Evolutionary conservation across 352 stramenopile genomes (phyloP).

Genomic region (Pythium phragmitis): DNA sequence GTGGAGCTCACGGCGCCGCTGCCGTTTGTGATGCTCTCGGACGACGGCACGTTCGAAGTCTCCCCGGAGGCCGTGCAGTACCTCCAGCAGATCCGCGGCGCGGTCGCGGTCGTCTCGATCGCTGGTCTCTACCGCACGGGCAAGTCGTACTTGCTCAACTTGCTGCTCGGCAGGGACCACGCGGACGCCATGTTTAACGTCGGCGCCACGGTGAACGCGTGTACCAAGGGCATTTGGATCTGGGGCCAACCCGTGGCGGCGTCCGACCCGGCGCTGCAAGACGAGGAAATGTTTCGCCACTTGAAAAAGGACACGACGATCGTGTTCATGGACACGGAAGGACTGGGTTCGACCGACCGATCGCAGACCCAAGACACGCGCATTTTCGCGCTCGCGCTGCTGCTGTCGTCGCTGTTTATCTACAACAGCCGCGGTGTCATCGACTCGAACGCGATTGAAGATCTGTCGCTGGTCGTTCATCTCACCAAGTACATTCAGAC

Average conservation of each 20-base stretch:
- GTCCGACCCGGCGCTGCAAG: slow-evolving; percentile 43
- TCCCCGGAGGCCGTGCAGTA: slow-evolving; percentile 54
- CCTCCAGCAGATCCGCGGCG: slow-evolving; percentile 54
- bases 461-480: slow-evolving; percentile 91
- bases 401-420: slow-evolving; percentile 86
- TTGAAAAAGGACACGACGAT: slow-evolving; percentile 68
- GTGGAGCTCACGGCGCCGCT: slow-evolving; percentile 37
- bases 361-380: slow-evolving; percentile 88
- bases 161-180: slow-evolving; percentile 71
- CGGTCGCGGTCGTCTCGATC: slow-evolving; percentile 82
- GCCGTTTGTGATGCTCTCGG: slow-evolving; percentile 69
- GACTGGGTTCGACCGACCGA: slow-evolving; percentile 77
- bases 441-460: slow-evolving; percentile 87
- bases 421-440: slow-evolving; percentile 93
- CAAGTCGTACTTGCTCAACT: slow-evolving; percentile 90
- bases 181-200: slow-evolving; percentile 75
- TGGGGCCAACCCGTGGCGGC: slow-evolving; percentile 77
- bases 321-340: slow-evolving; percentile 90
- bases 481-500: slow-evolving; percentile 90
- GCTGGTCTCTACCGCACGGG: slow-evolving; percentile 88
- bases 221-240: slow-evolving; percentile 92
- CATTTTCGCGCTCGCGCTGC: slow-evolving; percentile 87
- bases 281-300: slow-evolving; percentile 14
- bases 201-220: slow-evolving; percentile 83
- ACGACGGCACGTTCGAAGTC: slow-evolving; percentile 67